Evolutionary conservation across 148 eudicot species (phyloP).

Genomic region (Cornus florida): DNA sequence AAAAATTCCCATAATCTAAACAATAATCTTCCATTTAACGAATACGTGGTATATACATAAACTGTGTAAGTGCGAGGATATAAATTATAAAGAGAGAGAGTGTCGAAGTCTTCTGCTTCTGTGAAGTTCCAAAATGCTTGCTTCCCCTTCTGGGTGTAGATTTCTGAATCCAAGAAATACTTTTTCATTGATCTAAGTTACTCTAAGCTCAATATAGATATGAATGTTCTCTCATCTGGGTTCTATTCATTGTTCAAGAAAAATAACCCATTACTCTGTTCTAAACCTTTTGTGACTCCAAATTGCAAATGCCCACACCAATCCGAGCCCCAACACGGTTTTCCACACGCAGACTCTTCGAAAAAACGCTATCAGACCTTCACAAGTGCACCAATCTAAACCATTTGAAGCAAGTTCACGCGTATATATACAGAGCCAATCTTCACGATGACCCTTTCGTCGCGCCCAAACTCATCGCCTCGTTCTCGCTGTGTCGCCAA

Average conservation of each 20-base stretch:
- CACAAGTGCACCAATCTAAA: conserved; percentile 59
- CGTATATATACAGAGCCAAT: conserved; percentile 57
- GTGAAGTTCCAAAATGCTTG: background rate
- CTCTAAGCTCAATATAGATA: background rate
- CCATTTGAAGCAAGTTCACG: conserved; percentile 66
- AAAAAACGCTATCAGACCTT: conserved; percentile 56
- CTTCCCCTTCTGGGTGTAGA: background rate
- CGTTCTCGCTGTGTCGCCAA: conserved; percentile 55
- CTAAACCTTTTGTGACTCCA: background rate
- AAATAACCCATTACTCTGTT: background rate
- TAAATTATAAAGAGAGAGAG: too few species aligned
- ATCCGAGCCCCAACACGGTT: conserved; percentile 64
- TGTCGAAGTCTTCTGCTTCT: background rate
- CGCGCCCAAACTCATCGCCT: conserved; percentile 65
- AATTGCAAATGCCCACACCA: conserved; percentile 38
- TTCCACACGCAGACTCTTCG: conserved; percentile 68
- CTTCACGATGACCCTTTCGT: conserved; percentile 61
- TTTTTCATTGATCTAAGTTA: too few species aligned
- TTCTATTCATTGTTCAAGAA: background rate
- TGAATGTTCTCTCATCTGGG: background rate
- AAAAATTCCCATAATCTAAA: too few species aligned
- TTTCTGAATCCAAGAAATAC: background rate
- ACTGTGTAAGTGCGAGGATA: too few species aligned
- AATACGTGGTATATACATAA: too few species aligned
- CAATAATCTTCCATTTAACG: too few species aligned